Conservation (phyloP, 2,329 filamentous ascomycete genomes). For the Rutstroemia sp. region DNA sequence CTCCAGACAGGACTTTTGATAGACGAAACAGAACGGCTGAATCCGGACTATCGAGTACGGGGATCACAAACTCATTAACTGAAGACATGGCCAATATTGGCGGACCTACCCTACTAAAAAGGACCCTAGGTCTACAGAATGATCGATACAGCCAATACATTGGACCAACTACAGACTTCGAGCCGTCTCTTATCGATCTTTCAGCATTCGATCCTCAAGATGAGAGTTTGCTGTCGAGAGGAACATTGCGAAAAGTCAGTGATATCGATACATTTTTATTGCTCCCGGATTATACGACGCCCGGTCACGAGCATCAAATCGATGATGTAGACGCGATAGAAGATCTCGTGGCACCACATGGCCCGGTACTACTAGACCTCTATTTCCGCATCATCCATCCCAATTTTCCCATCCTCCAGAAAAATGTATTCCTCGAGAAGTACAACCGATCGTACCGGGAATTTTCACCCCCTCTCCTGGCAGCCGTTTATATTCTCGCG, state of each 20-base stretch:
- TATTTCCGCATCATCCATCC: conserved; percentile 80
- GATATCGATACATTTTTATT: conserved; percentile 73
- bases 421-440: conserved; percentile 71
- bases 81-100: conserved; percentile 67
- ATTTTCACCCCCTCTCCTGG: conserved; percentile 69
- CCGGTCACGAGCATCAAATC: conserved; percentile 61
- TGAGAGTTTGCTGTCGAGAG: conserved; percentile 65
- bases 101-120: conserved; percentile 57
- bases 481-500: conserved; percentile 76
- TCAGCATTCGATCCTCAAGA: conserved; percentile 75
- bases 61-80: conserved; percentile 54
- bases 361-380: conserved; percentile 67
- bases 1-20: conserved; percentile 48
- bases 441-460: conserved; percentile 66
- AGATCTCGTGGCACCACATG: conserved; percentile 66
- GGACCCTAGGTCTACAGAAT: conserved; percentile 67
- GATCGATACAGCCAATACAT: conserved; percentile 79
- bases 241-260: conserved; percentile 67
- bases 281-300: conserved; percentile 65
- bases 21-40: conserved; percentile 46
- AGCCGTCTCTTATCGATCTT: conserved; percentile 74
- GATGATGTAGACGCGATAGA: conserved; percentile 68
- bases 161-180: conserved; percentile 75
- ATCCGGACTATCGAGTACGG: conserved; percentile 53
- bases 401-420: conserved; percentile 75